Conservation (phyloP, 2,329 filamentous ascomycete genomes). For the Exophiala aquamarina region DNA sequence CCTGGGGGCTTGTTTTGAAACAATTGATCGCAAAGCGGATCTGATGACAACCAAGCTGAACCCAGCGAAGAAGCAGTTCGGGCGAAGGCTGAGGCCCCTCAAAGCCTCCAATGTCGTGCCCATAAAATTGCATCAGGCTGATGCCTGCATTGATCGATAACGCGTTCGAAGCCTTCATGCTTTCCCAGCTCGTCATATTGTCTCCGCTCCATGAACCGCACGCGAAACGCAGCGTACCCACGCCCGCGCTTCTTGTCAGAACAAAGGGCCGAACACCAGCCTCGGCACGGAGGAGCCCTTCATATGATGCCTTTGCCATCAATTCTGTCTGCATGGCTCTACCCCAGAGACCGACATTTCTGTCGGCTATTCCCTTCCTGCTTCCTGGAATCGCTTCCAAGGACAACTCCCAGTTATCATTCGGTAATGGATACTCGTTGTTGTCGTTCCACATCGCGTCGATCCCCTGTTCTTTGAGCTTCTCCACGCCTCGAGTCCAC, state of each 20-base stretch:
- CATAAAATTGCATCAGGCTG: slow-evolving; percentile 68
- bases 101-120: slow-evolving; percentile 74
- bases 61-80: slow-evolving; percentile 70
- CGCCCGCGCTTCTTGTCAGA: slow-evolving; percentile 68
- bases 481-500: slow-evolving; percentile 69
- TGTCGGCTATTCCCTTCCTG: slow-evolving; percentile 39
- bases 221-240: slow-evolving; percentile 68
- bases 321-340: slow-evolving; percentile 69
- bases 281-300: slow-evolving; percentile 60
- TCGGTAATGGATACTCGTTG: slow-evolving; percentile 69
- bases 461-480: slow-evolving; percentile 63
- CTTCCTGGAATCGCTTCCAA: slow-evolving; percentile 42
- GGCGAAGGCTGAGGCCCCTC: slow-evolving; percentile 69
- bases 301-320: slow-evolving; percentile 69
- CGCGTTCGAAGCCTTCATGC: slow-evolving; percentile 71
- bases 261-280: slow-evolving; percentile 66
- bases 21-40: slow-evolving; percentile 75
- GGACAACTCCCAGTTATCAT: slow-evolving; percentile 65
- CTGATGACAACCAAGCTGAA: slow-evolving; percentile 69
- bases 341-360: slow-evolving; percentile 67
- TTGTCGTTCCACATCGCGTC: slow-evolving; percentile 80
- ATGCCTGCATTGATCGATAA: slow-evolving; percentile 68
- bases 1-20: slow-evolving; percentile 68
- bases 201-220: slow-evolving; percentile 74
- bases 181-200: slow-evolving; percentile 71